Evolutionary conservation across 2,329 filamentous ascomycete genomes (phyloP).

Genomic region (Shiraia bambusicola): DNA sequence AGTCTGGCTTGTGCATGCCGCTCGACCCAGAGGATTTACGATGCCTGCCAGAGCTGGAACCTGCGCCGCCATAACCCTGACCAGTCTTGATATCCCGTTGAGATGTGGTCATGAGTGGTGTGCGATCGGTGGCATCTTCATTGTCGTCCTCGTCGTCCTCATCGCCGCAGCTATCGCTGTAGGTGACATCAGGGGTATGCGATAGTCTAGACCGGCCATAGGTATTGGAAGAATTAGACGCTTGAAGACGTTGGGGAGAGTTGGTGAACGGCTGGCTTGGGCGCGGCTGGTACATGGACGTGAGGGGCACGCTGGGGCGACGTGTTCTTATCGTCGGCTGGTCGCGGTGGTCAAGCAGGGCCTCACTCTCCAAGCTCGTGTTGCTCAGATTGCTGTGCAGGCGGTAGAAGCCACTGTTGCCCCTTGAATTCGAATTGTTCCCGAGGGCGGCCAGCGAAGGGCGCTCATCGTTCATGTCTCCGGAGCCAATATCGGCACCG

Average conservation of each 20-base stretch:
- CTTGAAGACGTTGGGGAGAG: slow-evolving; percentile 23
- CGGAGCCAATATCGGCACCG: slow-evolving; percentile 55
- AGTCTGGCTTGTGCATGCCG: slow-evolving; percentile 26
- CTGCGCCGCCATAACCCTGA: slow-evolving; percentile 37
- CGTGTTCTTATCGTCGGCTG: slow-evolving; percentile 46
- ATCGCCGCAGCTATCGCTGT: slow-evolving; percentile 57
- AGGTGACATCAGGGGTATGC: slow-evolving; percentile 33
- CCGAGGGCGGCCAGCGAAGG: slow-evolving; percentile 45
- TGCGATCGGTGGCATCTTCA: slow-evolving; percentile 49
- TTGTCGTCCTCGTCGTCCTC: slow-evolving; percentile 48
- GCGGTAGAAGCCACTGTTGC: slow-evolving; percentile 56
- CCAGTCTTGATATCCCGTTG: slow-evolving; percentile 39
- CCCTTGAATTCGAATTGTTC: slow-evolving; percentile 32
- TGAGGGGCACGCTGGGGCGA: slow-evolving; percentile 47
- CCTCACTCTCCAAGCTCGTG: slow-evolving; percentile 87
- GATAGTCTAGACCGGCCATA: slow-evolving; percentile 33
- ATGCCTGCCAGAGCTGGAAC: slow-evolving; percentile 34
- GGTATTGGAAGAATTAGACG: slow-evolving; percentile 9
- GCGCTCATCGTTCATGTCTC: slow-evolving; percentile 56
- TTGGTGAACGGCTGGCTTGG: slow-evolving; percentile 23
- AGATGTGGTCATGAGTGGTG: slow-evolving; percentile 53
- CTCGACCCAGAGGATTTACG: slow-evolving; percentile 38
- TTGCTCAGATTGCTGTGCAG: slow-evolving; percentile 66
- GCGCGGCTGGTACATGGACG: slow-evolving; percentile 31
- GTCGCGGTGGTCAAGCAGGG: slow-evolving; percentile 79